A percentile compares a stretch with the other conserved stretches of the same genome.
These are phyloP conservation scores for Xylaria sp. DNA, from an alignment of 2,329 filamentous ascomycete species.

Conservation along the genomic window DNA sequence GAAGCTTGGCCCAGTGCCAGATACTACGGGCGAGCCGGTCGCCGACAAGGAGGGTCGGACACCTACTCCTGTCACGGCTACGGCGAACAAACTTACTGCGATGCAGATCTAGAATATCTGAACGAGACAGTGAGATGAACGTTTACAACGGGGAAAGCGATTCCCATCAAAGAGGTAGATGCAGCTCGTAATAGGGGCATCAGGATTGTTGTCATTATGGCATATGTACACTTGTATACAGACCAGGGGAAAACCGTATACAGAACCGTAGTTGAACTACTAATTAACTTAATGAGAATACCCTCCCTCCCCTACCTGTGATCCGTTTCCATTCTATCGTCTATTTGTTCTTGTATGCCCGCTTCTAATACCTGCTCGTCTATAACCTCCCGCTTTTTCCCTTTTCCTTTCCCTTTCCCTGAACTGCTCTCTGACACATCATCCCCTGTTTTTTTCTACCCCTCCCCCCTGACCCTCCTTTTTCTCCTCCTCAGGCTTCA, in stretches of 20 bases:
- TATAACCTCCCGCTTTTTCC: neutral
- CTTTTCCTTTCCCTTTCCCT: too few relatives aligned
- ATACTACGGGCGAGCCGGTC: constrained; percentile 26
- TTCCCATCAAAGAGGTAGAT: neutral
- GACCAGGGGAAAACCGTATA: too few relatives aligned
- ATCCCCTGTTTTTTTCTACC: too few relatives aligned
- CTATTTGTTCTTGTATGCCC: neutral
- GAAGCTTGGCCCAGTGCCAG: constrained; percentile 33
- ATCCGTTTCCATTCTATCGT: neutral
- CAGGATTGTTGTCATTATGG: neutral
- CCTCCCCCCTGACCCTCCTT: neutral
- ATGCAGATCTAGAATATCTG: constrained; percentile 28
- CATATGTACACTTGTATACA: neutral
- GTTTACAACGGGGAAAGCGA: neutral
- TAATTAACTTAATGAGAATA: neutral
- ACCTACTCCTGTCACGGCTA: constrained; percentile 28
- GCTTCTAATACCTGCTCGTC: neutral
- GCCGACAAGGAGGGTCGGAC: constrained; percentile 29
- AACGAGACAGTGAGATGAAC: neutral
- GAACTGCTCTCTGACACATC: neutral
- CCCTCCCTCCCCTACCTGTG: neutral
- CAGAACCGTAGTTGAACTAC: too few relatives aligned
- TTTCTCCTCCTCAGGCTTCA: constrained; percentile 22
- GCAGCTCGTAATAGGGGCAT: neutral
- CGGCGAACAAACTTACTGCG: constrained; percentile 34